Conservation (phyloP, 306 rosid genomes). For the Sesbania bispinosa region DNA sequence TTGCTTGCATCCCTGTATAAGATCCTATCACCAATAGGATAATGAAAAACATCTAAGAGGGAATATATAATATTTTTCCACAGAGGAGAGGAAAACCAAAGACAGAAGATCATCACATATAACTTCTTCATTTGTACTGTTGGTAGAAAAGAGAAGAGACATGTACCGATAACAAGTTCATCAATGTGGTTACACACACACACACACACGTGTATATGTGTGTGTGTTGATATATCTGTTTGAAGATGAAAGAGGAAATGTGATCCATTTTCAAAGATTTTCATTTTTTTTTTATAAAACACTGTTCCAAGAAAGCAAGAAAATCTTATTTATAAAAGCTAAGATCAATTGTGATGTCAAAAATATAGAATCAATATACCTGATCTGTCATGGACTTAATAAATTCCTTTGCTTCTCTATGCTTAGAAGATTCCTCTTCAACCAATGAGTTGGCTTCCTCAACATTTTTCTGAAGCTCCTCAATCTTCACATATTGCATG, state of each 20-base stretch:
- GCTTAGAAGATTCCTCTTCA: slow-evolving; percentile 57
- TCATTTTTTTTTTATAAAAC: neutral
- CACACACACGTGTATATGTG: no score
- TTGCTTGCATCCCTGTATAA: no score
- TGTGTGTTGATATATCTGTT: no score
- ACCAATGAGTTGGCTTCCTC: slow-evolving; percentile 46
- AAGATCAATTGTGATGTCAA: neutral
- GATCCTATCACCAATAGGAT: no score
- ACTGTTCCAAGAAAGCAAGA: neutral
- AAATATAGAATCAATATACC: slow-evolving; percentile 44
- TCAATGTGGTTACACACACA: no score
- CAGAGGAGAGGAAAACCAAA: no score
- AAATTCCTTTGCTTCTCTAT: slow-evolving; percentile 45
- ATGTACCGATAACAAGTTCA: no score
- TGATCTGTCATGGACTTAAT: slow-evolving; percentile 60
- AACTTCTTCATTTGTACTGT: no score
- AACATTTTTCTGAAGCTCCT: slow-evolving; percentile 46
- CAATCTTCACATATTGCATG: slow-evolving; percentile 60
- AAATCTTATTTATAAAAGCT: neutral
- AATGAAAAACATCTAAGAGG: no score
- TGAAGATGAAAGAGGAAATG: neutral
- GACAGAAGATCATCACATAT: no score
- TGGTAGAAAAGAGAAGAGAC: no score
- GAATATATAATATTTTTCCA: no score
- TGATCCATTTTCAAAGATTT: neutral